Conservation (phyloP, 2,329 filamentous ascomycete genomes). For the Aureobasidium sp. region DNA sequence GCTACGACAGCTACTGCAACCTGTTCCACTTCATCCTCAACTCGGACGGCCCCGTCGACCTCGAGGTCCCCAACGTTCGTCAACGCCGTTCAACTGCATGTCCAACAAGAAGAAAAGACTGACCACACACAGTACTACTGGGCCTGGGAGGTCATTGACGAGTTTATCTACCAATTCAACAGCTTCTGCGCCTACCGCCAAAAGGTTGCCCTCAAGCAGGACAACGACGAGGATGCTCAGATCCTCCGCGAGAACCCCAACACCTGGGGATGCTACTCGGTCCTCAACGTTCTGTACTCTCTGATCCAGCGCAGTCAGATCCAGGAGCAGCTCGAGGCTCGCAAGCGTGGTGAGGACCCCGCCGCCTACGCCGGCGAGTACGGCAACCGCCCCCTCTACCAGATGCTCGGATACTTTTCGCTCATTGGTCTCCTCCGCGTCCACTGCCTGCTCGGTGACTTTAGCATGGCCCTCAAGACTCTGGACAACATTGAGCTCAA, state of each 20-base stretch:
- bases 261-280: slow-evolving; percentile 99
- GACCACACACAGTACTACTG: slow-evolving; percentile 73
- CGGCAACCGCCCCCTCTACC: slow-evolving; percentile 86
- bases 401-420: slow-evolving; percentile 98
- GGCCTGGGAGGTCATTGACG: slow-evolving; percentile 99
- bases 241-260: slow-evolving; percentile 94
- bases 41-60: slow-evolving; percentile 95
- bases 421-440: slow-evolving; percentile 95
- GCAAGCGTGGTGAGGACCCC: slow-evolving; percentile 89
- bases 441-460: slow-evolving; percentile 93
- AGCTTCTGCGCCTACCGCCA: slow-evolving; percentile 97
- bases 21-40: slow-evolving; percentile 99
- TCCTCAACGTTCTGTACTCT: slow-evolving; percentile 98
- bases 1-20: slow-evolving; percentile 99
- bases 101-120: slow-evolving; percentile 12
- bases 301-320: slow-evolving; percentile 98
- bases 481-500: slow-evolving; percentile 99
- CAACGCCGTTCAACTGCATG: slow-evolving; percentile 11
- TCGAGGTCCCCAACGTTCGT: slow-evolving; percentile 92
- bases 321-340: slow-evolving; percentile 90
- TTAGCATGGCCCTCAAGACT: slow-evolving; percentile 96
- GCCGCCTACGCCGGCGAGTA: slow-evolving; percentile 88
- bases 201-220: slow-evolving; percentile 72
- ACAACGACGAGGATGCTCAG: slow-evolving; percentile 87
- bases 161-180: slow-evolving; percentile 99